Evolutionary conservation across 352 stramenopile species (phyloP).

Genomic region (Phytophthora gonapodyides): DNA sequence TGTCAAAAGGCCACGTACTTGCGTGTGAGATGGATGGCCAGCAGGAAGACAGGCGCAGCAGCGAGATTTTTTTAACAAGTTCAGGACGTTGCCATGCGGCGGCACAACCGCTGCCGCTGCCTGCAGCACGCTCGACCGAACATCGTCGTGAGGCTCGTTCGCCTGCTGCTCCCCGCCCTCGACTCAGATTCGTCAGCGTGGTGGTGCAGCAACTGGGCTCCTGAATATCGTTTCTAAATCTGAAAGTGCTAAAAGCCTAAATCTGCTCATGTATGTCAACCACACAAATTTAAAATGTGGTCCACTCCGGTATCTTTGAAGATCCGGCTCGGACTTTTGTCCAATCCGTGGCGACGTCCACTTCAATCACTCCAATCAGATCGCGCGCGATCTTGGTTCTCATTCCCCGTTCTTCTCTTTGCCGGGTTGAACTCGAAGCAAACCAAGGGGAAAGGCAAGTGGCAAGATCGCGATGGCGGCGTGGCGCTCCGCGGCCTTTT

Average conservation of each 20-base stretch:
- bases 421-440: slow-evolving; percentile 21
- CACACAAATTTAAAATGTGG: too few relatives aligned
- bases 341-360: slow-evolving; percentile 1
- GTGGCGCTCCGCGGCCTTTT: slow-evolving; percentile 68
- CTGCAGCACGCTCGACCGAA: background rate
- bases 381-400: slow-evolving; percentile 13
- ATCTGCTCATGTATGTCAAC: background rate
- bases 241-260: background rate
- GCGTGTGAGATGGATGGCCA: slow-evolving; percentile 2
- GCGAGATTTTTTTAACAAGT: slow-evolving; percentile 14
- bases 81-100: background rate
- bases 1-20: slow-evolving; percentile 14
- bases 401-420: slow-evolving; percentile 26
- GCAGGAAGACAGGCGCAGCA: slow-evolving; percentile 11
- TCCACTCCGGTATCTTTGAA: background rate
- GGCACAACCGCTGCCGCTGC: background rate
- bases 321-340: slow-evolving; percentile 6
- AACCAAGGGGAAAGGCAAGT: slow-evolving; percentile 12
- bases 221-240: too few relatives aligned
- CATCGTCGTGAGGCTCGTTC: slow-evolving; percentile 7
- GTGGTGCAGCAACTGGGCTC: background rate
- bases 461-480: slow-evolving; percentile 35
- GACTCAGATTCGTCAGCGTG: slow-evolving; percentile 15
- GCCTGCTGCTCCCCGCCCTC: slow-evolving; percentile 3
- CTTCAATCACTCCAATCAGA: slow-evolving; percentile 15